Base-by-base conservation (phyloP, 2,329 filamentous ascomycete genomes). In the Apiospora marii region DNA sequence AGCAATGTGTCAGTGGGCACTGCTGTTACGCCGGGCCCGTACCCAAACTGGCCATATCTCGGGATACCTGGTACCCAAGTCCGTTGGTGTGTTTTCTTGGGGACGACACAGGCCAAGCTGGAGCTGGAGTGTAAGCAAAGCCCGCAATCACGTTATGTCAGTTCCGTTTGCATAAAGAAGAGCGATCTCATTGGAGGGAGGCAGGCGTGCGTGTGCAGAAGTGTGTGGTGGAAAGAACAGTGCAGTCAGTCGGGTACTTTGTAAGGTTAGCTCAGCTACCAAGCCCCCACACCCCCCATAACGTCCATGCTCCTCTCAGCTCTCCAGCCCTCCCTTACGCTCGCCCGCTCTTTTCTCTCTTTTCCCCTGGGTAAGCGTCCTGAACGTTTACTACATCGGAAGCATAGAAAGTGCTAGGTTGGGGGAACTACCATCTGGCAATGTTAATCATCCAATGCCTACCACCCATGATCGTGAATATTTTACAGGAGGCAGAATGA, bases 201-300 rank as follows among this genome's bases (percentile, higher is more conserved):
- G n/a, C 13, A 24, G 51, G 51, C 27, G 51, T 10, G 37, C 7
- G 37, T 37, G 37, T 41, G 37, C 37, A 41, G 8, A 41, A 8
- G 27, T 58, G 51, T 30, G 27, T 30, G 27, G 27, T 27, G 51
- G 16, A 61, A 61, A 61, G 53, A 37, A 61, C 30, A 61, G 53
- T 61, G 53, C 53, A 37, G 30, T 61, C 30, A 49, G 46, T 49
- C 46, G n/a, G 46, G 46, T 64, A 64, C 58, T 64, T 41, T 41
- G 34, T 14, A 41, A 64, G 34, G 58, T 64, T 41, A 64, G 58
- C 49, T 51, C n/a, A 19, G 30, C 10, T 64, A 37, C 34, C 41
- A 41, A 64, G 58, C 58, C 58, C 58, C 58, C 58, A 64, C 58
- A 64, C 58, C 58, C 34, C 58, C 58, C 58, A 64, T n/a, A 64